A percentile compares a stretch with the other conserved stretches of the same genome.
Conservation (phyloP, 306 rosid species). For the Benincasa hispida region DNA sequence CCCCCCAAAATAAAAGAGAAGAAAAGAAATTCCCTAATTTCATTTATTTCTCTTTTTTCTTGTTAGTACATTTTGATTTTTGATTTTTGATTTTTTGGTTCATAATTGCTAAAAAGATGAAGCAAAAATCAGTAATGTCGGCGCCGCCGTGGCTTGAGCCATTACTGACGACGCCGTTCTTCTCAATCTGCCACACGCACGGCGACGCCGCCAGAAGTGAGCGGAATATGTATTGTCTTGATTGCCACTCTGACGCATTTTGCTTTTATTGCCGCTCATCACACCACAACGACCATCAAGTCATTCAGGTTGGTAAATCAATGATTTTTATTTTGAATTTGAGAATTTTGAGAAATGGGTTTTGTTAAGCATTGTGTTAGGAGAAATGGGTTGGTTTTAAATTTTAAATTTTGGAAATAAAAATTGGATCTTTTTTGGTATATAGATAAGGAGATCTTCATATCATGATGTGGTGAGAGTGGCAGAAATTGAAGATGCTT, state of each 20-base stretch:
- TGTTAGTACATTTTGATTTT: too few species aligned
- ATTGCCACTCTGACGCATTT: constrained; percentile 62
- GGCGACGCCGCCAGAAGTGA: constrained; percentile 67
- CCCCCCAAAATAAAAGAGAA: neutral
- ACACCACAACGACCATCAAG: constrained; percentile 80
- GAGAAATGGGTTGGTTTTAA: neutral
- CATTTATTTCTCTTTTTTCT: too few species aligned
- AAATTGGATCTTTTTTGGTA: too few species aligned
- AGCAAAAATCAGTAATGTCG: constrained; percentile 47
- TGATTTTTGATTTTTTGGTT: neutral
- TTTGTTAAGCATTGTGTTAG: neutral
- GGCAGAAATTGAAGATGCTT: constrained; percentile 51
- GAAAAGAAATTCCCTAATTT: neutral
- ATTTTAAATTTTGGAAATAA: neutral
- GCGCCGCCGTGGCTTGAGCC: constrained; percentile 88
- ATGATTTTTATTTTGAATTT: too few species aligned
- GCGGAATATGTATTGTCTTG: constrained; percentile 86
- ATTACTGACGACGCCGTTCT: constrained; percentile 50
- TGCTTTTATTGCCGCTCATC: constrained; percentile 92
- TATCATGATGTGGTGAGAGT: constrained; percentile 94
- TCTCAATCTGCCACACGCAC: constrained; percentile 62
- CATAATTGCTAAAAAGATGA: neutral
- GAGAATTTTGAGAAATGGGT: neutral
- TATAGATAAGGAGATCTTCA: constrained; percentile 76
- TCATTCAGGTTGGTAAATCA: constrained; percentile 44